Evolutionary conservation across 768 basidiomycete species (phyloP).

Genomic region (Leccinum truebloodii): DNA sequence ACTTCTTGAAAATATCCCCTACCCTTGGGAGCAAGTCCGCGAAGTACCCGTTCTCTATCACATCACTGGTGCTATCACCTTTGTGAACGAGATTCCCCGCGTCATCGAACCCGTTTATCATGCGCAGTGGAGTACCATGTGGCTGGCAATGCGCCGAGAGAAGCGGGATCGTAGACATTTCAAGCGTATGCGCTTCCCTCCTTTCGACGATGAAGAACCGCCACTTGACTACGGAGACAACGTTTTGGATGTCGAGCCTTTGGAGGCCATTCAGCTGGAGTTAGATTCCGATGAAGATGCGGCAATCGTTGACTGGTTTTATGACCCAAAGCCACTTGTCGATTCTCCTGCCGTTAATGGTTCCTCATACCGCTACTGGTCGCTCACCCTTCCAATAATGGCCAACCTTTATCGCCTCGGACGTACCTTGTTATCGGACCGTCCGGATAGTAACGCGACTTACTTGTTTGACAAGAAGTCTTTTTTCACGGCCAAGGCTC

Average conservation of each 20-base stretch:
- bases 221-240: conserved; percentile 99
- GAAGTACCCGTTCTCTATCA: conserved; percentile 99
- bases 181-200: conserved; percentile 99
- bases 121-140: conserved; percentile 99
- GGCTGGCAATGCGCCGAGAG: conserved; percentile 98
- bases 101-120: conserved; percentile 98
- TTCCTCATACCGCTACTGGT: conserved; percentile 91
- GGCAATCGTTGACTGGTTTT: conserved; percentile 97
- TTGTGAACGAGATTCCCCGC: conserved; percentile 97
- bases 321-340: conserved; percentile 92
- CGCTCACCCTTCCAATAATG: conserved; percentile 90
- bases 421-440: conserved; percentile 89
- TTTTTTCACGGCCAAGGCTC: conserved; percentile 97
- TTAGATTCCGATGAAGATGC: conserved; percentile 89
- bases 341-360: conserved; percentile 93
- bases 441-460: conserved; percentile 84
- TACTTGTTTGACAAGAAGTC: conserved; percentile 97
- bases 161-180: conserved; percentile 98
- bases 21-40: conserved; percentile 98
- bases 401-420: conserved; percentile 96
- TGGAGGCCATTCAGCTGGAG: conserved; percentile 97
- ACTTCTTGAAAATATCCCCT: conserved; percentile 96
- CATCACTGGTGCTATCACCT: conserved; percentile 98
- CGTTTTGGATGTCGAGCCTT: conserved; percentile 94
- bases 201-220: conserved; percentile 99